A percentile compares a stretch with the other conserved stretches of the same genome.
Evolutionary conservation across 2,329 filamentous ascomycete species (phyloP).

Genomic region (Cladosporium sp.): DNA sequence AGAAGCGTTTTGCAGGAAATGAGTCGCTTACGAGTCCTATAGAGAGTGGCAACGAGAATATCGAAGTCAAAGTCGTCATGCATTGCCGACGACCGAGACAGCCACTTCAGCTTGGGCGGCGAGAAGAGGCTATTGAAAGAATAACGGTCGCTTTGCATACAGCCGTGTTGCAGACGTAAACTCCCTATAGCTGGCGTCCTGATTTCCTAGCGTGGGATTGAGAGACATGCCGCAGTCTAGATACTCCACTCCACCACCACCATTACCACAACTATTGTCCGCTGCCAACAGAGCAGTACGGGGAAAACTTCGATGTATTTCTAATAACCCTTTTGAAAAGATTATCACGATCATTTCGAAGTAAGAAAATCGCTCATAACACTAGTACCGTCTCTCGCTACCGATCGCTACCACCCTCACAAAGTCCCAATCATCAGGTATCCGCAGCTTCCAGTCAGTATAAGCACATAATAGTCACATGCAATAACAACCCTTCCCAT

Average conservation of each 20-base stretch:
- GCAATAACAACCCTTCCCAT: neutral
- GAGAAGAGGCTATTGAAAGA: neutral
- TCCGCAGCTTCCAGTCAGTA: neutral
- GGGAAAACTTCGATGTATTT: no score
- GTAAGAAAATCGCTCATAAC: neutral
- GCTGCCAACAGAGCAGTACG: neutral
- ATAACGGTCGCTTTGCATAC: neutral
- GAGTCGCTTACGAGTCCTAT: constrained; percentile 1
- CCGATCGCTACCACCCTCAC: neutral
- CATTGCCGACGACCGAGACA: neutral
- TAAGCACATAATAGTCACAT: no score
- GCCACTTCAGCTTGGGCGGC: neutral
- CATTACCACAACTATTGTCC: neutral
- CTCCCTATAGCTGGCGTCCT: neutral
- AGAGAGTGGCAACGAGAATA: neutral
- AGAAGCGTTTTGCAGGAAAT: constrained; percentile 4
- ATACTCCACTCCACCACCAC: neutral
- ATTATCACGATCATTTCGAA: neutral
- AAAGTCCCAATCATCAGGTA: neutral
- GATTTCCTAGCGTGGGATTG: neutral
- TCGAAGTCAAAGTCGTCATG: constrained; percentile 3
- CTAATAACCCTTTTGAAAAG: neutral
- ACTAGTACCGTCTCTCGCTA: neutral
- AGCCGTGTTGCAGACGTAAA: neutral
- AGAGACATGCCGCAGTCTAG: constrained; percentile 2